Conservation (phyloP, 1,139 yeast species). For the Protomyces macrosporus region DNA sequence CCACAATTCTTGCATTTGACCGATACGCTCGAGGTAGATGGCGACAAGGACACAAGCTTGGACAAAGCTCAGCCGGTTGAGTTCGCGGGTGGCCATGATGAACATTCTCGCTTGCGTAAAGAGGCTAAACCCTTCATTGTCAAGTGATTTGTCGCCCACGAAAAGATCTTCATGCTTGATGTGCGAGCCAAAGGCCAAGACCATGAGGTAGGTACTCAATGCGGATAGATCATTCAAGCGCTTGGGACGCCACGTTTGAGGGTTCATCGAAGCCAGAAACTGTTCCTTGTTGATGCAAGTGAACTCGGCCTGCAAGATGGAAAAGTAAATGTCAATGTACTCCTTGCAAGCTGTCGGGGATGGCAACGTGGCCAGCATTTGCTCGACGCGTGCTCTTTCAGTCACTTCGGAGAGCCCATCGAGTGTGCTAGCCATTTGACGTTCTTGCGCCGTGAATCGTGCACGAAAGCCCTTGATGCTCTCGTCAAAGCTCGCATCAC, state of each 20-base stretch:
- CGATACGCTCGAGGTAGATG: slow-evolving; percentile 47
- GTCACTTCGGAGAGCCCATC: background rate
- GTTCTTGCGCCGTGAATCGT: background rate
- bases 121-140: background rate
- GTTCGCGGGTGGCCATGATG: slow-evolving; percentile 39
- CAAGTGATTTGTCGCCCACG: background rate
- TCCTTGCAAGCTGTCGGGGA: background rate
- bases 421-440: background rate
- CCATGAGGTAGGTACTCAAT: slow-evolving; percentile 4
- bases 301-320: background rate
- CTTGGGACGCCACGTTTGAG: background rate
- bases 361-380: background rate
- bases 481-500: slow-evolving; percentile 1
- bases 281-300: slow-evolving; percentile 2
- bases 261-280: background rate
- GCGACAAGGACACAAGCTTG: slow-evolving; percentile 49
- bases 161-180: background rate
- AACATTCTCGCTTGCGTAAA: slow-evolving; percentile 9
- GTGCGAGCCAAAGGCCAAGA: slow-evolving; percentile 41
- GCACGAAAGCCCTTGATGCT: background rate
- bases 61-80: slow-evolving; percentile 47
- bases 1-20: slow-evolving; percentile 41
- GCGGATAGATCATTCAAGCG: background rate
- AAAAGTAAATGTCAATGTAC: slow-evolving; percentile 5
- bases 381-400: background rate